Evolutionary conservation across 2,329 filamentous ascomycete genomes (phyloP), one percentile per base, ranked within the genome.

Genomic region (Ascochyta pisi): DNA sequence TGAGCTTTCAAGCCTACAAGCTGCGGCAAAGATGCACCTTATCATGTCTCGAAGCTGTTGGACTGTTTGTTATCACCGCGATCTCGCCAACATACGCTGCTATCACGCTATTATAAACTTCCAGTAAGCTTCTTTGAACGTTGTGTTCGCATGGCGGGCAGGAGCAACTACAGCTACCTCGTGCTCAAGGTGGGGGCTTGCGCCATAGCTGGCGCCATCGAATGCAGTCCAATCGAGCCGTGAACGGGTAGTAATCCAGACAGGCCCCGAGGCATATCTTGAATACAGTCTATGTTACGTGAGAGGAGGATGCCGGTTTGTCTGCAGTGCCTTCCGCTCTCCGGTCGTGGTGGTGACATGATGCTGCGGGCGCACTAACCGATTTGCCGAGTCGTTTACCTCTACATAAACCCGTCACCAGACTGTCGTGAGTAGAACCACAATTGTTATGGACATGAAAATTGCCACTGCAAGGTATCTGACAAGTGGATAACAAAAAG

Each of bases 381-480:
- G 27, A 29, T 29, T 29, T 9, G 27, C 2, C 13, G 9, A 29
- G 9, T 29, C 27, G 27, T 10, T 12, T 9, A 12, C 27, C 27
- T 29, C 8, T 12, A 8, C 12, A 29, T 12, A 29, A 10, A 29
- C 10, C 27, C 8, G 27, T 50, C 41, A 46, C 52, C 46, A 50
- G 2, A 50, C 5, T 6, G 52, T 45, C 1, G 24, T 46, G 6
- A 50, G 16, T 16, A 55, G 23, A 8, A 41, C 40, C 16, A 40
- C 7, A 13, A 46, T n/a, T 10, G 46, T 55, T 31, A 46, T 38
- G 15, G 35, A 35, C 24, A 46, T 38, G 52, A 55, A 50, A 2
- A 50, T 10, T 16, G 23, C 3, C 4, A 42, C n/a, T 24, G 37
- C 46, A 9, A 46, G n/a, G 15, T 37, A 50, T 46, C 52, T 50